Conservation (phyloP, 768 basidiomycete genomes). For the Auricularia heimuer region DNA sequence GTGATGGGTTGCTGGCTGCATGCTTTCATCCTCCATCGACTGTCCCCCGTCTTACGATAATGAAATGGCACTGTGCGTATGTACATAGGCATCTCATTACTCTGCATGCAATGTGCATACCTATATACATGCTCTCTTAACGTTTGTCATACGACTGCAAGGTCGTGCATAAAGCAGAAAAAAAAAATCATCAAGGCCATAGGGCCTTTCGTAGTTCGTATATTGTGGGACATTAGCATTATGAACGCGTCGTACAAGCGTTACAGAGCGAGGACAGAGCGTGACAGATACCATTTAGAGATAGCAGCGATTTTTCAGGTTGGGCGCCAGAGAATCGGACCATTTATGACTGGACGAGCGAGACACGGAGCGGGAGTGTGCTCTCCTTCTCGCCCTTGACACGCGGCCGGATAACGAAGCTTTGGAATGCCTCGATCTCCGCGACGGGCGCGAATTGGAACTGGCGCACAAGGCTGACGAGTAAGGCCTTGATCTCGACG, state of each 20-base stretch:
- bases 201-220: no score
- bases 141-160: neutral
- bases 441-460: constrained; percentile 42
- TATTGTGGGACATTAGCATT: no score
- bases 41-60: neutral
- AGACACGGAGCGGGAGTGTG: constrained; percentile 34
- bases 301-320: neutral
- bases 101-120: neutral
- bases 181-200: no score
- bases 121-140: neutral
- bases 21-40: no score
- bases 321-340: neutral
- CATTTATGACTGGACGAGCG: constrained; percentile 3
- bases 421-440: constrained; percentile 54
- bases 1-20: no score
- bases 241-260: no score
- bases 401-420: constrained; percentile 54
- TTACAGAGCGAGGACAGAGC: no score
- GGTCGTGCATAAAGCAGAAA: no score
- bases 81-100: neutral
- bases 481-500: constrained; percentile 49
- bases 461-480: constrained; percentile 40
- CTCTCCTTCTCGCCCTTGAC: constrained; percentile 42
- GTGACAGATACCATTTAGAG: neutral
- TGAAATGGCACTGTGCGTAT: neutral